Base-by-base conservation (phyloP, 345 rosid species). In the Eucalyptus sp. region DNA sequence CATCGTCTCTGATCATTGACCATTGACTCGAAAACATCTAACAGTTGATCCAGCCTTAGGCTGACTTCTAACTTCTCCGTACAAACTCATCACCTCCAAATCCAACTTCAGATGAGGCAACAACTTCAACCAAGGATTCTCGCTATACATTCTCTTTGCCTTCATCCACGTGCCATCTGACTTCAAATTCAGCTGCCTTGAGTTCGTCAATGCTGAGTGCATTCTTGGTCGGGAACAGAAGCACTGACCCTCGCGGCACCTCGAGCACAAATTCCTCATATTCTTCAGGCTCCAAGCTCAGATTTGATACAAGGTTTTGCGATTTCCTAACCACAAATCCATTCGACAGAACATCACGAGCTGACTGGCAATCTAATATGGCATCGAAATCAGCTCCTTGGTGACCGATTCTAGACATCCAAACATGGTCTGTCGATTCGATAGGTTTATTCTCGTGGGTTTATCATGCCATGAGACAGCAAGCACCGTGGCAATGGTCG, bases 71-170 rank as follows among this genome's bases (percentile, higher is more conserved):
- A 96, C 95, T 91, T 96, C 99, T 89, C 90, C 48, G 87, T 94
- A 97, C 91, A 97, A 92, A 90, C 99, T 96, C 86, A 80, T 86
- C 86, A 89, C 92, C 58, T 94, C 94, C 48, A 94, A 90, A 86
- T 96, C 95, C 91, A 96, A 92, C 92, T 92, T 96, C 91, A 96
- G 87, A 89, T 97, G 99, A 3, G 95, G 94, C 96, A 96, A 88
- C 86, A 97, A 76, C 94, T 93, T 96, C 91, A 97, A 91, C 99
- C 99, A 96, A 22, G 98, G 99, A 86, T 96, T 97, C 94, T 97
- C 99, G 10, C 91, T 91, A 90, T 95, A 96, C 91, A 96, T 92
- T 86, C 97, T 94, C 91, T 91, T 94, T 2, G 99, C 99, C 93
- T 97, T 97, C 2, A 94, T 88, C 99, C 97, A 96, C 2, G 99